phyloP scores from a whole-genome alignment of 768 basidiomycete species.

The Xerocomellus dryophilus region DNA sequence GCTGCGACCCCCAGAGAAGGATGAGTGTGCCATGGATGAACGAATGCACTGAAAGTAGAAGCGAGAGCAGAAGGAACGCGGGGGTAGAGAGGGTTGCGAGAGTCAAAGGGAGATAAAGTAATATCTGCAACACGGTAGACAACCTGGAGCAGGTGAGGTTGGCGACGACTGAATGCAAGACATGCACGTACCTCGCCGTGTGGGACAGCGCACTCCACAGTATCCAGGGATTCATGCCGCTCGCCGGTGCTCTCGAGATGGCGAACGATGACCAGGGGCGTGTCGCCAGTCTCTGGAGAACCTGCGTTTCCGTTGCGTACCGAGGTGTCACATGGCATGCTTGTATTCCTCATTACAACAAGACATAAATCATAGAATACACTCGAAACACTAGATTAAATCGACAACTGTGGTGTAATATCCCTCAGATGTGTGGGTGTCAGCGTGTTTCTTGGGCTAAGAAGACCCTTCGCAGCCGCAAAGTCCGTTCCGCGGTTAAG shows the following conservation, averaged over 20 bases:
- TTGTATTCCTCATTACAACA: background rate
- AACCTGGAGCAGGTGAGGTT: slow-evolving; percentile 42
- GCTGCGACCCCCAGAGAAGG: slow-evolving; percentile 66
- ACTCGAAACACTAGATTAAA: slow-evolving; percentile 8
- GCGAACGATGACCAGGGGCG: background rate
- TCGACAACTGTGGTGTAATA: slow-evolving; percentile 17
- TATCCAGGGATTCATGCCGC: slow-evolving; percentile 53
- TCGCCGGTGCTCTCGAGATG: background rate
- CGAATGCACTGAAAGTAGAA: slow-evolving; percentile 72
- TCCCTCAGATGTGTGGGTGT: slow-evolving; percentile 22
- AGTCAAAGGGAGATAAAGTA: slow-evolving; percentile 81
- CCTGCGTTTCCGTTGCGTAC: background rate
- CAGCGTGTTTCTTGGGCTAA: slow-evolving; percentile 54
- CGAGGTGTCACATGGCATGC: slow-evolving; percentile 4
- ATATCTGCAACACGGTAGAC: slow-evolving; percentile 74
- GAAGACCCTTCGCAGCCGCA: slow-evolving; percentile 82
- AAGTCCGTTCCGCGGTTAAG: slow-evolving; percentile 73
- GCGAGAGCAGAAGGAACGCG: slow-evolving; percentile 78
- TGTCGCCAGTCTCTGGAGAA: background rate
- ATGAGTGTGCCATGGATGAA: slow-evolving; percentile 80
- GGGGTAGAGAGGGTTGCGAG: slow-evolving; percentile 76
- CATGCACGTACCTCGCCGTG: slow-evolving; percentile 50
- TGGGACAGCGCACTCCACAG: slow-evolving; percentile 64
- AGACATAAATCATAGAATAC: slow-evolving; percentile 1
- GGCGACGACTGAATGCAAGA: background rate